phyloP scores from a whole-genome alignment of 768 basidiomycete species.

The Saitozyma podzolica region DNA sequence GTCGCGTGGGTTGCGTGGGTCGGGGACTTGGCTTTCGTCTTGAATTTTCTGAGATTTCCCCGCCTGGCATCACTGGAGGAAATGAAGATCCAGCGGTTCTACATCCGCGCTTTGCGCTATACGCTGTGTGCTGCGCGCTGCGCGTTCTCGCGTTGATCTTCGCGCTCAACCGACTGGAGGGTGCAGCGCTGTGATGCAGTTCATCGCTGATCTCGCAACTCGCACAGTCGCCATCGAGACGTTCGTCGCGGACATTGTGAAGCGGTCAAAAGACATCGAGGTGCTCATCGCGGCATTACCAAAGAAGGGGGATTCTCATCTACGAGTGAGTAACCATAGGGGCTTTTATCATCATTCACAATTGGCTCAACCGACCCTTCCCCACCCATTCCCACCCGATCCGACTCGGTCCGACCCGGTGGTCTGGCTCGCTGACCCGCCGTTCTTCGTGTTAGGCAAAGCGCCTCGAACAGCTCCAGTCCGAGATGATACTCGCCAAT shows the following conservation, averaged over 20 bases:
- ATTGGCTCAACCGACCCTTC: neutral
- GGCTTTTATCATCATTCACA: neutral
- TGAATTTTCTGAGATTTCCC: no score
- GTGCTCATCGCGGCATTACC: conserved; percentile 36
- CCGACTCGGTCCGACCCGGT: conserved; percentile 3
- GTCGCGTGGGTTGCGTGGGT: no score
- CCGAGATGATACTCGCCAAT: conserved; percentile 36
- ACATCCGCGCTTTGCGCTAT: no score
- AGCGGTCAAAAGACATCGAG: conserved; percentile 42
- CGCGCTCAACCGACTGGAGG: no score
- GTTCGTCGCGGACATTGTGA: conserved; percentile 40
- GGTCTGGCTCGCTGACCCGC: no score
- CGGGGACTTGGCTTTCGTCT: no score
- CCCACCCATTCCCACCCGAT: no score
- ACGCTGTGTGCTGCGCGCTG: no score
- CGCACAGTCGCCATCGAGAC: conserved; percentile 34
- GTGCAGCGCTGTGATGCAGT: neutral
- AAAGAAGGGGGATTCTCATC: conserved; percentile 31
- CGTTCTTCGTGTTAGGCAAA: conserved; percentile 15
- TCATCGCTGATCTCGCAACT: neutral
- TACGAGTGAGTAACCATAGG: conserved; percentile 23
- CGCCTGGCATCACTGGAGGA: no score
- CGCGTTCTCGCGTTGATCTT: no score
- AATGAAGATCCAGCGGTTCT: no score
- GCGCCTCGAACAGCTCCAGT: conserved; percentile 34